phyloP scores from a whole-genome alignment of 2,329 filamentous ascomycete species.

The Leptodontidium sp. region DNA sequence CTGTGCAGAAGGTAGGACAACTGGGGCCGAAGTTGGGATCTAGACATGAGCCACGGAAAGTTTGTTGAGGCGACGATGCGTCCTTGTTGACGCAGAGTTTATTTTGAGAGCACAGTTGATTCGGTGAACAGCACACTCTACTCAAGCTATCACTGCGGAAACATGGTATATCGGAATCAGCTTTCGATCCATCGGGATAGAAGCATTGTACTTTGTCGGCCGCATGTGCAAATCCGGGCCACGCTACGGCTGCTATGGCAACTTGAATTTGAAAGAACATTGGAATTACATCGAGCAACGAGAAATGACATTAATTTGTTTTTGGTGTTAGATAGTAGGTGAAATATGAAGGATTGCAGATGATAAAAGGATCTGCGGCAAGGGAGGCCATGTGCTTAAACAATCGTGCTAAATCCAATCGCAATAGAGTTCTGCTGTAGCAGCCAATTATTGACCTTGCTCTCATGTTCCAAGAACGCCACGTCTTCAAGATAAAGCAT shows the following conservation, averaged over 20 bases:
- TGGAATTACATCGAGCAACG: constrained; percentile 18
- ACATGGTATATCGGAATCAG: constrained; percentile 30
- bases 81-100: constrained; percentile 32
- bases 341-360: not conserved
- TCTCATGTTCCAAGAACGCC: not conserved
- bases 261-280: constrained; percentile 26
- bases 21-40: constrained; percentile 28
- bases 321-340: not conserved
- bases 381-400: not conserved
- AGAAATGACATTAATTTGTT: not conserved
- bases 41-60: constrained; percentile 31
- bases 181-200: constrained; percentile 25
- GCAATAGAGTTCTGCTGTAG: not conserved
- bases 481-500: not conserved
- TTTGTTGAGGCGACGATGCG: constrained; percentile 14
- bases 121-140: constrained; percentile 29
- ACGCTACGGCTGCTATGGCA: constrained; percentile 21
- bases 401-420: not conserved
- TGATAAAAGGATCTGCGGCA: not conserved
- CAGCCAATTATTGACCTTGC: not conserved
- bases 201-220: constrained; percentile 24
- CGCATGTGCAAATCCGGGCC: constrained; percentile 19
- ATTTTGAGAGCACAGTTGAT: constrained; percentile 34
- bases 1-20: constrained; percentile 34
- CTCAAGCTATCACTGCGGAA: constrained; percentile 26